phyloP scores from a whole-genome alignment of 192 early-diverging fungal species.

The Rhizophagus prolifer region DNA sequence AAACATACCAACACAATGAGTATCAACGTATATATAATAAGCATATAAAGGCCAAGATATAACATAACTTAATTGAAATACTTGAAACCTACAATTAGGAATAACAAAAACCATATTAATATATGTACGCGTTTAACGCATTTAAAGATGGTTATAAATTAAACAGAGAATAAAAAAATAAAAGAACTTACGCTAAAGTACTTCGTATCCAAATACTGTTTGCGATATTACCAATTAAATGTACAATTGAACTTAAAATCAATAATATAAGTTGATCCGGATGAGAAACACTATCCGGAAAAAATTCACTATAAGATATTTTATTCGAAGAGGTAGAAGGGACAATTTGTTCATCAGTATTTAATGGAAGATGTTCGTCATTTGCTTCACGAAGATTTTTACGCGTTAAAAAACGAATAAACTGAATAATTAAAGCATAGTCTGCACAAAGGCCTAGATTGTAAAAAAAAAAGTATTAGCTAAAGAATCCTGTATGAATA shows the following conservation, averaged over 20 bases:
- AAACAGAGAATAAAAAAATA: not conserved
- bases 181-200: conserved; percentile 30
- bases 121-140: not conserved
- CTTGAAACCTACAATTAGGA: conserved; percentile 6
- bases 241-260: conserved; percentile 35
- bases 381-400: conserved; percentile 26
- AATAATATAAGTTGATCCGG: conserved; percentile 37
- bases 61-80: conserved; percentile 39
- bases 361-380: conserved; percentile 5
- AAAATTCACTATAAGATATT: not conserved
- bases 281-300: conserved; percentile 19
- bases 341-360: not conserved
- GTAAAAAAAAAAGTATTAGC: not conserved
- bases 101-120: not conserved
- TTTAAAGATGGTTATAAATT: not conserved
- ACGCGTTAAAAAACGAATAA: conserved; percentile 34
- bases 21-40: conserved; percentile 44
- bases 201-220: conserved; percentile 39
- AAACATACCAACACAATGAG: conserved; percentile 31
- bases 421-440: conserved; percentile 36
- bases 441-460: conserved; percentile 39
- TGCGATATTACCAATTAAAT: conserved; percentile 45
- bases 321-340: not conserved
- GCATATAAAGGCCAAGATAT: conserved; percentile 36
- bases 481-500: not conserved